Evolutionary conservation across 139 green algal genomes (phyloP).

Genomic region (Chlorella vulgaris): DNA sequence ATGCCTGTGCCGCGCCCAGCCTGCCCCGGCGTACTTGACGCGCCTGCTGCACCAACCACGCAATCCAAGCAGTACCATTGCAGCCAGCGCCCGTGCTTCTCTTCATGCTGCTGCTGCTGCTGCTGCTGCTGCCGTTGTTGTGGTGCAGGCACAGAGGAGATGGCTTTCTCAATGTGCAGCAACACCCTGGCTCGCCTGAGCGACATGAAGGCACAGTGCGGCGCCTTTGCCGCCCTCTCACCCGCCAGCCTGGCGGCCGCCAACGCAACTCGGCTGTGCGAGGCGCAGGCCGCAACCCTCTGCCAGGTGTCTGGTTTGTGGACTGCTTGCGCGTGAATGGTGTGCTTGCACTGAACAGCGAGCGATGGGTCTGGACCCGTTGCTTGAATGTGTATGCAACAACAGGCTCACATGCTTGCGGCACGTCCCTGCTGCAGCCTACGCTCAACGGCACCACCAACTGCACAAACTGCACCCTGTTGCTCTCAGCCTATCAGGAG

Average conservation of each 20-base stretch:
- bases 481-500: background rate
- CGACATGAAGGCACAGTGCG: background rate
- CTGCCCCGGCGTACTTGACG: too few species aligned
- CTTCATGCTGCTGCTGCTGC: background rate
- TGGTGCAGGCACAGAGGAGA: background rate
- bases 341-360: too few species aligned
- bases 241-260: background rate
- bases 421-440: background rate
- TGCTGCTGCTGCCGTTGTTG: background rate
- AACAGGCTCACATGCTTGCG: too few species aligned
- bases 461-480: background rate
- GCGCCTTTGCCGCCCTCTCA: background rate
- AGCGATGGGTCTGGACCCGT: too few species aligned
- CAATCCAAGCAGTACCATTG: too few species aligned
- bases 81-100: too few species aligned
- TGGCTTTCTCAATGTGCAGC: background rate
- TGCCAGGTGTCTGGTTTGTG: constrained; percentile 10
- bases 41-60: too few species aligned
- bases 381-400: too few species aligned
- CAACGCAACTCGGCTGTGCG: background rate
- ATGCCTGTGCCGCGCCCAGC: background rate
- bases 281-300: background rate
- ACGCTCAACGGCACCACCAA: background rate
- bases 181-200: background rate
- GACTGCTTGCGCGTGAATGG: too few species aligned